Base-by-base conservation (phyloP, 352 stramenopile genomes). In the Phytopythium cucurbitacearum region DNA sequence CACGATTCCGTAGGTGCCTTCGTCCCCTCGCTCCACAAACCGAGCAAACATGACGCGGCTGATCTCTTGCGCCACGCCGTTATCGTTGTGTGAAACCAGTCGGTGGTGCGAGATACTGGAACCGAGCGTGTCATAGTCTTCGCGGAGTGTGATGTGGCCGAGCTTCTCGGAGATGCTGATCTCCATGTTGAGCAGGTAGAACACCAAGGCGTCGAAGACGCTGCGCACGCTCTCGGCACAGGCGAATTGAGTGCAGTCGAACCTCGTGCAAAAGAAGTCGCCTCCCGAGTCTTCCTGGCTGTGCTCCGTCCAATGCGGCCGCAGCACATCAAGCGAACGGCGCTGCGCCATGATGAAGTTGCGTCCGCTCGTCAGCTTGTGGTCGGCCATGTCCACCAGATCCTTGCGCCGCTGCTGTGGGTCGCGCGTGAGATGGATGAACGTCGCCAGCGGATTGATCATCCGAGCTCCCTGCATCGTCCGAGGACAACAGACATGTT, bases 91-190 rank as follows among this genome's bases (percentile, higher is more conserved):
- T 8, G 52, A 64, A 11, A 69, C 39, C 11, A 72, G 59, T 2
- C 67, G 67, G 35, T 56, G 64, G 51, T 71, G 57, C 21, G 59
- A 58, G 12, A 59, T 56, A 16, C 59, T 46, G 43, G 55, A 43
- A 4, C 69, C 57, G 32, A 67, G 43, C 4, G 52, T 58, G 37
- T 73, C 67, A 41, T 76, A 65, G 50, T 71, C 60, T 5, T 79
- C 69, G 12, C 66, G 64, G 42, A 76, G 54, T 44, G 69, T 71
- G 32, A 73, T 56, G n/a, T 62, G 57, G 0, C 62, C 68, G 4
- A 76, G 39, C 5, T 62, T 46, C 47, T 80, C 67, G 0, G 65
- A 73, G 16, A 71, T 60, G 40, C 55, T 57, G 48, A 80, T 77
- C 46, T 80, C 67, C 48, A 76, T 71, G 41, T 78, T 75, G 33